These are phyloP conservation scores for Acer saccharum DNA, from an alignment of 345 rosid species.

Conservation along the genomic window DNA sequence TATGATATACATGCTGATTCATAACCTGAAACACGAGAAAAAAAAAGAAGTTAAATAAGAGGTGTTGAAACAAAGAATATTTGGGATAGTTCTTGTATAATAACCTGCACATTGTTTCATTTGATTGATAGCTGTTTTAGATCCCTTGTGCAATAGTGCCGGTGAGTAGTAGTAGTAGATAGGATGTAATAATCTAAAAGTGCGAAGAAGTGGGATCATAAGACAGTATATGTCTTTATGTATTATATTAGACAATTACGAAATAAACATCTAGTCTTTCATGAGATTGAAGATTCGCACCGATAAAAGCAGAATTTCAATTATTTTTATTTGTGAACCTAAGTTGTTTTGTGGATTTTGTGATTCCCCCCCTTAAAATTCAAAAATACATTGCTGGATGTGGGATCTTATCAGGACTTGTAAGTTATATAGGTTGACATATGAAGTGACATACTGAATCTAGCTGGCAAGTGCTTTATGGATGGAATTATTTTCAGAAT, in stretches of 20 bases:
- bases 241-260: neutral
- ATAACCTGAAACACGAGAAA: neutral
- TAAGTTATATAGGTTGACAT: neutral
- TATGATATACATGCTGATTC: neutral
- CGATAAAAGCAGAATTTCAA: neutral
- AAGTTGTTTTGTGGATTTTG: neutral
- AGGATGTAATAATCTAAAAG: neutral
- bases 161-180: neutral
- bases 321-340: neutral
- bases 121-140: neutral
- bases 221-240: neutral
- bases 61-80: constrained; percentile 5
- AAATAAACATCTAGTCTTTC: neutral
- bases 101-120: neutral
- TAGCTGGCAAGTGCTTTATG: neutral
- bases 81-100: neutral
- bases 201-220: neutral
- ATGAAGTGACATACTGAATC: neutral
- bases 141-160: constrained; percentile 2
- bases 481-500: neutral
- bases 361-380: neutral
- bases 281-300: neutral
- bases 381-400: neutral
- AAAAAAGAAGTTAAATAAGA: neutral
- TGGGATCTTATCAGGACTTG: neutral